Conservation (phyloP, 768 basidiomycete species). For the Rhodocollybia butyracea region DNA sequence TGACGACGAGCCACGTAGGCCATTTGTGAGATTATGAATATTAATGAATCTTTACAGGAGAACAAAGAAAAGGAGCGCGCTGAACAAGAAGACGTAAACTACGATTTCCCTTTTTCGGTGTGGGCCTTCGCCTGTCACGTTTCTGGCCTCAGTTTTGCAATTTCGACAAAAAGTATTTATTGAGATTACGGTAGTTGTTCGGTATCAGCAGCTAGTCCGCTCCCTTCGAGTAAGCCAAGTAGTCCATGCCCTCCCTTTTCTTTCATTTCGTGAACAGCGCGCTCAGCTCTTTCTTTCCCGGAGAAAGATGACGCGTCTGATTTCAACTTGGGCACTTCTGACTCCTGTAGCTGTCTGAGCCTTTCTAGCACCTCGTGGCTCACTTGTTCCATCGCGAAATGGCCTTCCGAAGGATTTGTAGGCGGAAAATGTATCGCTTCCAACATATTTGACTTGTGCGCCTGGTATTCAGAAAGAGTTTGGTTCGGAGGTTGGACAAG, state of each 20-base stretch:
- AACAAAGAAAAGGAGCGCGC: slow-evolving; percentile 24
- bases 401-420: slow-evolving; percentile 14
- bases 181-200: neutral
- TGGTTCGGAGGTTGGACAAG: slow-evolving; percentile 25
- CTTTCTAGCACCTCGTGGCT: slow-evolving; percentile 49
- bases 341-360: slow-evolving; percentile 49
- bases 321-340: slow-evolving; percentile 36
- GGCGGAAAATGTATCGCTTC: slow-evolving; percentile 24
- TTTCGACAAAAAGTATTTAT: neutral
- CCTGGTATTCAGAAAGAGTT: slow-evolving; percentile 39
- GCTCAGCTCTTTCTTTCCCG: slow-evolving; percentile 45
- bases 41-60: no score
- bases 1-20: neutral
- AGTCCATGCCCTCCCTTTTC: slow-evolving; percentile 29
- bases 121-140: no score
- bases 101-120: slow-evolving; percentile 7
- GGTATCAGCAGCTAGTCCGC: slow-evolving; percentile 29
- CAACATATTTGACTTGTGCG: slow-evolving; percentile 39
- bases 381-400: slow-evolving; percentile 38
- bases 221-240: slow-evolving; percentile 44
- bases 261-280: slow-evolving; percentile 35
- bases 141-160: no score
- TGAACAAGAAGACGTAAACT: slow-evolving; percentile 9
- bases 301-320: slow-evolving; percentile 27
- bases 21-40: neutral